Percentiles rank a stretch among this genome's conserved stretches.
These are phyloP conservation scores for Yamadazyma laniorum DNA, from an alignment of 805 yeast species.

Conservation along the genomic window DNA sequence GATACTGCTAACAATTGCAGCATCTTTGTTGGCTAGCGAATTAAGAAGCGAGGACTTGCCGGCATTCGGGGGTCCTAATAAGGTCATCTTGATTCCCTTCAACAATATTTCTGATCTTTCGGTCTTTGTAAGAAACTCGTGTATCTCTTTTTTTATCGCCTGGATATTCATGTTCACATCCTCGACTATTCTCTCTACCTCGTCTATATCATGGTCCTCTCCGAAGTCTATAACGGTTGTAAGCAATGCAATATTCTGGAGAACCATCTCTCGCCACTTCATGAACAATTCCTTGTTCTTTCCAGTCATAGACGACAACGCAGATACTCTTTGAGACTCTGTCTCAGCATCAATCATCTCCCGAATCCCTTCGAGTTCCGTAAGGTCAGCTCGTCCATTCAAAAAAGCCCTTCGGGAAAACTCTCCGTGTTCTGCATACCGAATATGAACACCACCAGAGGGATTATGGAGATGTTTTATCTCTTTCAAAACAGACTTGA, in stretches of 20 bases:
- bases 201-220: conserved; percentile 84
- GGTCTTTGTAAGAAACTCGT: conserved; percentile 43
- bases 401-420: conserved; percentile 84
- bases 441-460: conserved; percentile 38
- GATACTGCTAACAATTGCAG: conserved; percentile 85
- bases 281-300: conserved; percentile 52
- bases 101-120: conserved; percentile 60
- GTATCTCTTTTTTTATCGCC: conserved; percentile 45
- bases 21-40: conserved; percentile 69
- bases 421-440: conserved; percentile 93
- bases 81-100: conserved; percentile 68
- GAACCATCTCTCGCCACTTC: conserved; percentile 65
- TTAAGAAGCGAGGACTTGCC: conserved; percentile 91
- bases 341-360: conserved; percentile 93
- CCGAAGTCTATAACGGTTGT: conserved; percentile 94
- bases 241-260: conserved; percentile 66
- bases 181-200: conserved; percentile 51
- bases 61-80: conserved; percentile 93
- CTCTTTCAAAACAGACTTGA: conserved; percentile 63
- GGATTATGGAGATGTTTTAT: conserved; percentile 54
- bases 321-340: conserved; percentile 77
- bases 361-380: conserved; percentile 87
- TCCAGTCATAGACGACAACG: conserved; percentile 73
- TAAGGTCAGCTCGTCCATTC: conserved; percentile 79
- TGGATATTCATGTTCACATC: conserved; percentile 46